These are phyloP conservation scores for Ophiocordyceps camponoti-saundersi DNA, from an alignment of 2,329 filamentous ascomycete genomes.

Conservation along the genomic window DNA sequence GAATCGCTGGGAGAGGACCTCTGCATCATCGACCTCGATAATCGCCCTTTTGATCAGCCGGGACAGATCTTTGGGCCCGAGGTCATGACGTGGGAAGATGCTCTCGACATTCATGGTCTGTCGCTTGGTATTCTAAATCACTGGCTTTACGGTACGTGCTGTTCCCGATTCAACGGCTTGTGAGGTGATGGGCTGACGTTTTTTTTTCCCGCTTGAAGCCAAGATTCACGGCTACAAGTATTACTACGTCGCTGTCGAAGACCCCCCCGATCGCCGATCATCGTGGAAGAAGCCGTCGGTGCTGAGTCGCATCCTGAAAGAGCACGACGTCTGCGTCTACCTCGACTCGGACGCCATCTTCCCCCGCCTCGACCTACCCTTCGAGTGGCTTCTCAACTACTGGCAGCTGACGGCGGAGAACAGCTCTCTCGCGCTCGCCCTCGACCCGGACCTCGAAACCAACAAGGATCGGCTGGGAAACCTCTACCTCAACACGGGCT, in stretches of 20 bases:
- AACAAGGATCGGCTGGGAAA: slow-evolving; percentile 23
- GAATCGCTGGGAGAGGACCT: slow-evolving; percentile 18
- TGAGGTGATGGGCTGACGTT: slow-evolving; percentile 6
- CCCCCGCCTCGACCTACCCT: slow-evolving; percentile 22
- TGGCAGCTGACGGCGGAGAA: slow-evolving; percentile 21
- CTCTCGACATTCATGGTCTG: slow-evolving; percentile 15
- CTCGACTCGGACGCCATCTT: slow-evolving; percentile 28
- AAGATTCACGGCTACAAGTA: slow-evolving; percentile 30
- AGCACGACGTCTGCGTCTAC: slow-evolving; percentile 25
- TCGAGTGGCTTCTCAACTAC: slow-evolving; percentile 31
- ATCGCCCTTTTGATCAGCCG: slow-evolving; percentile 17
- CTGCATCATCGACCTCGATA: slow-evolving; percentile 28
- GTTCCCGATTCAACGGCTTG: background rate
- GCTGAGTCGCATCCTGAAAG: slow-evolving; percentile 22
- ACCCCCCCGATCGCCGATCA: slow-evolving; percentile 21
- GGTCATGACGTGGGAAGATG: slow-evolving; percentile 18
- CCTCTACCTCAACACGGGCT: slow-evolving; percentile 32
- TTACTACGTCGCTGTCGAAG: slow-evolving; percentile 23
- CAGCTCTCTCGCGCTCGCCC: slow-evolving; percentile 23
- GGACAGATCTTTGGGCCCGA: slow-evolving; percentile 18
- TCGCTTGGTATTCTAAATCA: slow-evolving; percentile 25
- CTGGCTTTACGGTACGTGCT: slow-evolving; percentile 21
- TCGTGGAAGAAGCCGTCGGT: slow-evolving; percentile 28
- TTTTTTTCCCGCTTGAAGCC: slow-evolving; percentile 9
- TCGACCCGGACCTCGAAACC: slow-evolving; percentile 18